A percentile compares a stretch with the other conserved stretches of the same genome.
These are phyloP conservation scores for Venturia effusa DNA, from an alignment of 2,329 filamentous ascomycete species.

Conservation along the genomic window DNA sequence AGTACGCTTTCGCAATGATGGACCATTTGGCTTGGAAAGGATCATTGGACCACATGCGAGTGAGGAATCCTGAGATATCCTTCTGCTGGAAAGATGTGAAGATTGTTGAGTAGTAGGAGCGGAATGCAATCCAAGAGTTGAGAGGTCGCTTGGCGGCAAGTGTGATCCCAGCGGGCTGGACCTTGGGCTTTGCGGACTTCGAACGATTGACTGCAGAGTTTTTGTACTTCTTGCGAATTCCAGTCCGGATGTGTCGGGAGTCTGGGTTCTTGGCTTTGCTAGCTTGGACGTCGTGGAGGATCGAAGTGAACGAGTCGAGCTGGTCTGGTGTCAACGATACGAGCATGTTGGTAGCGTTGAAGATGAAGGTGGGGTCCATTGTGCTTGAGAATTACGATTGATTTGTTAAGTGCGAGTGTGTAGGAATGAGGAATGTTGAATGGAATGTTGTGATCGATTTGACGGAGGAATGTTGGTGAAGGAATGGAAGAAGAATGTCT, in stretches of 20 bases:
- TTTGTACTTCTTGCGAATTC: background rate
- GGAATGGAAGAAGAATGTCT: background rate
- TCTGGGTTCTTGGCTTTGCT: background rate
- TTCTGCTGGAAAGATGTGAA: slow-evolving; percentile 41
- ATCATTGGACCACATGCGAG: slow-evolving; percentile 39
- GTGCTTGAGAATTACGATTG: slow-evolving; percentile 8
- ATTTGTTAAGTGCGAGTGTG: slow-evolving; percentile 1
- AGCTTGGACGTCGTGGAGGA: background rate
- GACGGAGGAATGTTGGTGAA: background rate
- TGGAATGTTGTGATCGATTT: background rate
- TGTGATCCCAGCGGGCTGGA: slow-evolving; percentile 6
- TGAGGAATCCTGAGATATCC: slow-evolving; percentile 40
- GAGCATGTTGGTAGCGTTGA: background rate
- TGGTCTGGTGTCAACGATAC: background rate
- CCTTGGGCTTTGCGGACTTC: background rate
- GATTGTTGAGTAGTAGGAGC: slow-evolving; percentile 35
- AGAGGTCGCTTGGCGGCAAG: slow-evolving; percentile 18
- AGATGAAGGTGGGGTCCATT: background rate
- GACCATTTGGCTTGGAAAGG: slow-evolving; percentile 41
- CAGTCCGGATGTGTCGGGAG: background rate
- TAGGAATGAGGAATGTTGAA: background rate
- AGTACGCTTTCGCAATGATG: slow-evolving; percentile 45
- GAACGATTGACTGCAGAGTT: background rate
- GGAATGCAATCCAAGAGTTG: slow-evolving; percentile 27
- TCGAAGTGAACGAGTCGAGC: background rate